phyloP scores from a whole-genome alignment of 1,284 basidiomycete species.

The Puccinia polysora region DNA sequence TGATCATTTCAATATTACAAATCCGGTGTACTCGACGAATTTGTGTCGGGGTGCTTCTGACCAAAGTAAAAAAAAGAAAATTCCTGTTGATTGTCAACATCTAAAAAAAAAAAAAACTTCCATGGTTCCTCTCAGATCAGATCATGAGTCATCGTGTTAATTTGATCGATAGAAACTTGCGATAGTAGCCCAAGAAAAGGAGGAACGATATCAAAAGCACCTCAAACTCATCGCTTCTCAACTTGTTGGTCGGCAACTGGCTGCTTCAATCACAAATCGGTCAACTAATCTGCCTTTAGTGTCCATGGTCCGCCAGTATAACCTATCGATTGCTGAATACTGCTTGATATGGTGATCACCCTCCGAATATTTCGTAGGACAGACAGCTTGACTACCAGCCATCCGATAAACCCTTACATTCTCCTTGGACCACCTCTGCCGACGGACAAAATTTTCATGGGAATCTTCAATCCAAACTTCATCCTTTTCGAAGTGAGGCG shows the following conservation, averaged over 20 bases:
- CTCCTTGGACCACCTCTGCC: constrained; percentile 17
- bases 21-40: no score
- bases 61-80: no score
- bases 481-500: constrained; percentile 24
- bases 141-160: no score
- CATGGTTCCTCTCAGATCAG: no score
- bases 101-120: no score
- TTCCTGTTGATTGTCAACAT: no score
- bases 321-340: constrained; percentile 25
- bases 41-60: no score
- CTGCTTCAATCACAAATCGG: constrained; percentile 34
- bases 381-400: constrained; percentile 23
- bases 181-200: no score
- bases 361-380: constrained; percentile 24
- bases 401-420: constrained; percentile 37
- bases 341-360: constrained; percentile 37
- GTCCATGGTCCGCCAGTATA: constrained; percentile 35
- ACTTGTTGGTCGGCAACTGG: constrained; percentile 27
- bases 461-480: constrained; percentile 19
- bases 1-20: no score
- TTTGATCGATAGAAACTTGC: no score
- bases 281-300: constrained; percentile 28
- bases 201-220: no score
- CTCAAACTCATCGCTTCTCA: no score
- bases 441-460: constrained; percentile 15